Base-by-base conservation (phyloP, 1,139 yeast genomes). In the Yamadazyma oceani region DNA sequence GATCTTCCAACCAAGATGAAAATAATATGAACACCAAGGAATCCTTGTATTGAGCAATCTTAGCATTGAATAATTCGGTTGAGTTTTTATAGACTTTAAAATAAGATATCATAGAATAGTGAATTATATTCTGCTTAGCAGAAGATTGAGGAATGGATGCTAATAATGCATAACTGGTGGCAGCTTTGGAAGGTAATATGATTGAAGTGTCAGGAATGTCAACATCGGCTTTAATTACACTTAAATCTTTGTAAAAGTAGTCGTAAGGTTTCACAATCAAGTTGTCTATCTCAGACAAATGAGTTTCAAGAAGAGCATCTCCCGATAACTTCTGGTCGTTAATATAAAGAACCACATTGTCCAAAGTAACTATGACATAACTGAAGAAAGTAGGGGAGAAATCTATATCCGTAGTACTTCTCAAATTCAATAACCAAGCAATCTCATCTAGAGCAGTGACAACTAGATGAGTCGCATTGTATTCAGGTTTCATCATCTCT, bases 341-440 rank as follows among this genome's bases (percentile, higher is more conserved):
- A 14, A 75, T 53, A 45, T 72, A 78, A 11, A 77, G 51, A 2
- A 45, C 43, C 1, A 73, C 61, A 1, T 46, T 32, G 6, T 60
- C 51, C 10, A 45, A 34, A 2, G 69, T 57, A 11, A 77, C 54
- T 2, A 75, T 57, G 2, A 66, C 54, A 47, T 75, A 77, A 5
- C 74, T 55, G 48, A 73, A 77, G 45, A 78, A 77, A 0, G 74
- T 75, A 0, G 82, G 81, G 38, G 69, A 63, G 48, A 60, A 77
- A 2, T 73, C 72, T 26, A 71, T 62, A 39, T 72, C 75, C 13
- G 59, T 50, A 38, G 70, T 75, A 14, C 71, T 57, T 35, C 82
- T 59, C 35, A 76, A 54, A 44, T 77, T 77, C 37, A 77, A 64
- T 30, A 77, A 53, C 82, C 82, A 77, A 1, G 81, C 80, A 37